A percentile compares a stretch with the other conserved stretches of the same genome.
phyloP scores from a whole-genome alignment of 495 filamentous ascomycete species.

The Hypomontagnella monticulosa region DNA sequence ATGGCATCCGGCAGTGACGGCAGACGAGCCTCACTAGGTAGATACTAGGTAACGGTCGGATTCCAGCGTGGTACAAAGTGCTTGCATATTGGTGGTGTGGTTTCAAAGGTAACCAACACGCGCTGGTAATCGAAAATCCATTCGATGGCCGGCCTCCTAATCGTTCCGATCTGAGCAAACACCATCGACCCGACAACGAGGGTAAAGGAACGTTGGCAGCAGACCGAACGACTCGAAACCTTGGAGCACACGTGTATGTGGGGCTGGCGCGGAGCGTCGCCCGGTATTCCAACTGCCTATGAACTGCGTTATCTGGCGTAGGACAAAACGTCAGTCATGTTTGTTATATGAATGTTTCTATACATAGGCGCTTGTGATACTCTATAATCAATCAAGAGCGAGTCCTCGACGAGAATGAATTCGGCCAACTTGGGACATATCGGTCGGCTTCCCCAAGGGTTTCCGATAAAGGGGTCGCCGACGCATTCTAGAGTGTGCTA shows the following conservation, averaged over 20 bases:
- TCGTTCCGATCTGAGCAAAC: constrained; percentile 11
- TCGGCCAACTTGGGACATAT: background rate
- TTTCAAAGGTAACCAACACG: constrained; percentile 16
- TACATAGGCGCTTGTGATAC: constrained; percentile 28
- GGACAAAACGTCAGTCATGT: constrained; percentile 5
- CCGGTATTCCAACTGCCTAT: background rate
- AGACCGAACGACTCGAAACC: constrained; percentile 4
- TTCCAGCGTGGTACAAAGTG: constrained; percentile 29
- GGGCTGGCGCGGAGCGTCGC: constrained; percentile 8
- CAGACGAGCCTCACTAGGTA: constrained; percentile 7
- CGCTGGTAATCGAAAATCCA: constrained; percentile 1
- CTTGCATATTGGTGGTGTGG: constrained; percentile 17
- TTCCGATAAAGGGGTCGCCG: constrained; percentile 10
- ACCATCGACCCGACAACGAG: constrained; percentile 6
- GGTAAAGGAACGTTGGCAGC: constrained; percentile 1
- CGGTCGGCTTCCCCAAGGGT: background rate
- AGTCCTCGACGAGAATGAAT: constrained; percentile 8
- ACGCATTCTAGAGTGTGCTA: too few relatives aligned
- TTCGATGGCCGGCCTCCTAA: background rate
- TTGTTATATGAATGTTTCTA: constrained; percentile 15
- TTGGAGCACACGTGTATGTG: constrained; percentile 28
- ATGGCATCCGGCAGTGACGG: constrained; percentile 27
- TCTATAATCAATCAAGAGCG: constrained; percentile 4
- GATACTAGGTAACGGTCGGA: constrained; percentile 13
- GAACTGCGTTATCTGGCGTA: constrained; percentile 14